Evolutionary conservation across 2,329 filamentous ascomycete genomes (phyloP).

Genomic region (Chaetomiaceae sp.): DNA sequence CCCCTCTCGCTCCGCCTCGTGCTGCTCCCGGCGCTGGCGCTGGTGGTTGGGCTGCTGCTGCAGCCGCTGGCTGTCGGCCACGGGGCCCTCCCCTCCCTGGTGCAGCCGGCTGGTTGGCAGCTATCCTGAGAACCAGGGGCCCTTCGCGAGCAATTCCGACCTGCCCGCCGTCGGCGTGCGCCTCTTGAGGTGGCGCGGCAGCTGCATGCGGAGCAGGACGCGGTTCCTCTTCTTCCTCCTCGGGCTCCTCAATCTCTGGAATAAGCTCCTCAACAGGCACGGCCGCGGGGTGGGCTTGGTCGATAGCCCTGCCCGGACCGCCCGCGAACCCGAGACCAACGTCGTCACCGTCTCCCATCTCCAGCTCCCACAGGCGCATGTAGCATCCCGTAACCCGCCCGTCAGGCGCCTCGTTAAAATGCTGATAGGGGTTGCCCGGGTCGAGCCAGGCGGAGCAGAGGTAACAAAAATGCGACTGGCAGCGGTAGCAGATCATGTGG

Average conservation of each 20-base stretch:
- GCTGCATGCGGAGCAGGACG: constrained; percentile 24
- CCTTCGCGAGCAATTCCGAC: constrained; percentile 52
- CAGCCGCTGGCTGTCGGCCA: constrained; percentile 28
- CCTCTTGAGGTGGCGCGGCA: constrained; percentile 19
- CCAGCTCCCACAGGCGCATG: constrained; percentile 84
- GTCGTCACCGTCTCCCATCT: constrained; percentile 67
- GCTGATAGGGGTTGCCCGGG: constrained; percentile 74
- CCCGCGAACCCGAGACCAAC: constrained; percentile 44
- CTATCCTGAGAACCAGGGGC: constrained; percentile 53
- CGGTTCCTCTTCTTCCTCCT: constrained; percentile 30
- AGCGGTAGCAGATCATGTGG: constrained; percentile 92
- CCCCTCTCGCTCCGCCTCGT: constrained; percentile 12
- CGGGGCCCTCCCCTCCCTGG: constrained; percentile 27
- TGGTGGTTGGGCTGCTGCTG: constrained; percentile 3
- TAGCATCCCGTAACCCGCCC: constrained; percentile 63
- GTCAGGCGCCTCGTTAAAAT: constrained; percentile 68
- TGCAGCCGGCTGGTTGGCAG: constrained; percentile 32
- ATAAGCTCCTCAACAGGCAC: constrained; percentile 19
- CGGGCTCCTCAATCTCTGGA: constrained; percentile 33
- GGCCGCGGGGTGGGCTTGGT: neutral
- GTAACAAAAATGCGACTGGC: constrained; percentile 91
- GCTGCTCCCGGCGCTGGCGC: constrained; percentile 8
- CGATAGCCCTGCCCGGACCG: constrained; percentile 24
- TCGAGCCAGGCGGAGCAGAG: constrained; percentile 85
- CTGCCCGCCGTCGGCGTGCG: constrained; percentile 30